phyloP scores from a whole-genome alignment of 2,329 filamentous ascomycete genomes.

The Sporothrix brunneoviolacea region DNA sequence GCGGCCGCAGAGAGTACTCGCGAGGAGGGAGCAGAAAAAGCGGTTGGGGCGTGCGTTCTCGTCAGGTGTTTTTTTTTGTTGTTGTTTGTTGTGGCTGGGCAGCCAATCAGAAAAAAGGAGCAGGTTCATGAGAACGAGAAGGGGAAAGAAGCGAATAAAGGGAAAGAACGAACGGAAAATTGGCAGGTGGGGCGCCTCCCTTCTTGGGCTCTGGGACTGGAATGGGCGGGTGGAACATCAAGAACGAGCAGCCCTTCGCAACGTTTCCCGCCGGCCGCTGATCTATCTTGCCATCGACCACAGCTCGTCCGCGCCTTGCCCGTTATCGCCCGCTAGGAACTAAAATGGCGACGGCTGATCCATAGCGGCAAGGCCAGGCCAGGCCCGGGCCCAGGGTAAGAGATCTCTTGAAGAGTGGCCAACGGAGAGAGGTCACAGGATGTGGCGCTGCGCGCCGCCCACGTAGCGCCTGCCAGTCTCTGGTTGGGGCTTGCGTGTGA shows the following conservation, averaged over 20 bases:
- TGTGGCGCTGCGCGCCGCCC: conserved; percentile 5
- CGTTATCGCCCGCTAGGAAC: conserved; percentile 6
- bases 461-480: too few species aligned
- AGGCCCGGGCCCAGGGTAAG: too few species aligned
- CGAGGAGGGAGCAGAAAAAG: too few species aligned
- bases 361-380: background rate
- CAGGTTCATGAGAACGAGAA: background rate
- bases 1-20: too few species aligned
- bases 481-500: too few species aligned
- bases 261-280: background rate
- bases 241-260: background rate
- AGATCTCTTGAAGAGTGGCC: too few species aligned
- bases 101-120: conserved; percentile 37
- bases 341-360: conserved; percentile 3
- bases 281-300: conserved; percentile 1
- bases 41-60: background rate
- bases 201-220: too few species aligned
- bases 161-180: conserved; percentile 10
- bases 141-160: background rate
- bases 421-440: too few species aligned
- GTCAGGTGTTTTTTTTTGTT: conserved; percentile 8
- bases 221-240: conserved; percentile 4
- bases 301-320: background rate
- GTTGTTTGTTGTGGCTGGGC: conserved; percentile 6
- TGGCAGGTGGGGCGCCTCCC: background rate